Base-by-base conservation (phyloP, 257 asterid genomes). In the Buddleja alternifolia region DNA sequence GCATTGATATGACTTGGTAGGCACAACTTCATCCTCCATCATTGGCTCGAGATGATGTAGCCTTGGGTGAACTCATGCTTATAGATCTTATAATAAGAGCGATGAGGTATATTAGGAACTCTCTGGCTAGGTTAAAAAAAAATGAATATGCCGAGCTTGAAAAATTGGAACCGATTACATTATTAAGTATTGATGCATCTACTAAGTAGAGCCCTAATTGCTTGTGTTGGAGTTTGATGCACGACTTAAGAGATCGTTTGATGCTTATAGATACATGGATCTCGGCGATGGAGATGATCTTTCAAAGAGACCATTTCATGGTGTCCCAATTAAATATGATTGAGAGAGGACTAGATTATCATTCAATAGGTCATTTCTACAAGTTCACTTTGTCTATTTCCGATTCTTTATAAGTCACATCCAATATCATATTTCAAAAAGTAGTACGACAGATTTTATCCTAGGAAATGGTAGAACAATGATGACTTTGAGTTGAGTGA, bases 151-250 rank as follows among this genome's bases (percentile, higher is more conserved):
- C 12, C 29, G 36, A 23, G 10, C 2, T 50, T 4, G 56, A 34
- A 6, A 60, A n/a, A n/a, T n/a, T 60, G 36, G 60, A 36, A 16
- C 10, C 45, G 8, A 53, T n/a, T n/a, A n/a, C 14, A 5, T 10
- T 11, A 20, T 32, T 53, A 8, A 14, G 45, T 19, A 10, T 73
- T 1, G 72, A 63, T 29, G 72, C 44, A 10, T 46, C 66, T 24
- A 62, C 29, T n/a, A n/a, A n/a, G 21, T 72, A 66, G 66, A 63
- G 63, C n/a, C 54, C 71, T 1, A 47, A 69, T 10, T 66, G 48
- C 17, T 48, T 59, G 48, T 73, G 72, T 47, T 64, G 36, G 45
- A 46, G 8, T 15, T 12, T 10, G 68, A 47, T 19, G 5, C 10
- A 23, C 10, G 14, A 1, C 37, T 44, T 15, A 7, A 51, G 19